Evolutionary conservation across 2,329 filamentous ascomycete species (phyloP).

Genomic region (Sordariomycetes sp.): DNA sequence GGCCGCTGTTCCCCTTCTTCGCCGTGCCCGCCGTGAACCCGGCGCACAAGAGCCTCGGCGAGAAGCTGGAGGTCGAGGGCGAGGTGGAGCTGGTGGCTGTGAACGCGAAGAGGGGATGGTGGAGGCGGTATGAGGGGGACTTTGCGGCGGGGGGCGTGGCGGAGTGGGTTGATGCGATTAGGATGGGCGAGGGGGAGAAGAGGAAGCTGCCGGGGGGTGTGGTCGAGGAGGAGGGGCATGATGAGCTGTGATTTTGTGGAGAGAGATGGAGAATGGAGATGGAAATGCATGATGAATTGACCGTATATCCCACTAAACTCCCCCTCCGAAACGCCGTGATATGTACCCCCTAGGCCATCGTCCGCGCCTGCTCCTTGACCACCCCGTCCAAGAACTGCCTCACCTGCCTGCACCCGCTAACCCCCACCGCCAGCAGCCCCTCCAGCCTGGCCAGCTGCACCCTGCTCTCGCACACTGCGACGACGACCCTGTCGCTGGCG

Average conservation of each 20-base stretch:
- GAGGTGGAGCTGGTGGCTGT: slow-evolving; percentile 67
- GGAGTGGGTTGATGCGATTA: slow-evolving; percentile 82
- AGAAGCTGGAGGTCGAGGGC: slow-evolving; percentile 45
- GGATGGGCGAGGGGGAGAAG: slow-evolving; percentile 78
- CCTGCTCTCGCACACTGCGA: slow-evolving; percentile 77
- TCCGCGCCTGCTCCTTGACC: slow-evolving; percentile 59
- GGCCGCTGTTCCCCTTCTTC: slow-evolving; percentile 74
- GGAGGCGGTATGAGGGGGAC: slow-evolving; percentile 58
- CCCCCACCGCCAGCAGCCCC: slow-evolving; percentile 83
- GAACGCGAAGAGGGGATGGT: slow-evolving; percentile 82
- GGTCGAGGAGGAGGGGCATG: slow-evolving; percentile 27
- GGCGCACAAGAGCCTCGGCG: slow-evolving; percentile 18
- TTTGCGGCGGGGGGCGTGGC: slow-evolving; percentile 57
- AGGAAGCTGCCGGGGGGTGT: slow-evolving; percentile 58
- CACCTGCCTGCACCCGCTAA: slow-evolving; percentile 86
- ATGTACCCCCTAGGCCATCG: slow-evolving; percentile 26
- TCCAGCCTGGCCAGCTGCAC: slow-evolving; percentile 76
- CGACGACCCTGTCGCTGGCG: slow-evolving; percentile 61
- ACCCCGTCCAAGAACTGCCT: slow-evolving; percentile 71
- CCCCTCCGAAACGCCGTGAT: not conserved
- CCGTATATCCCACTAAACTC: not conserved
- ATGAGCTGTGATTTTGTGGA: slow-evolving; percentile 1
- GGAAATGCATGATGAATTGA: not conserved
- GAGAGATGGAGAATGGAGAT: too few relatives aligned
- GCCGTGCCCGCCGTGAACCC: slow-evolving; percentile 58